phyloP scores from a whole-genome alignment of 2,329 filamentous ascomycete genomes.

The Epichloe baconii region DNA sequence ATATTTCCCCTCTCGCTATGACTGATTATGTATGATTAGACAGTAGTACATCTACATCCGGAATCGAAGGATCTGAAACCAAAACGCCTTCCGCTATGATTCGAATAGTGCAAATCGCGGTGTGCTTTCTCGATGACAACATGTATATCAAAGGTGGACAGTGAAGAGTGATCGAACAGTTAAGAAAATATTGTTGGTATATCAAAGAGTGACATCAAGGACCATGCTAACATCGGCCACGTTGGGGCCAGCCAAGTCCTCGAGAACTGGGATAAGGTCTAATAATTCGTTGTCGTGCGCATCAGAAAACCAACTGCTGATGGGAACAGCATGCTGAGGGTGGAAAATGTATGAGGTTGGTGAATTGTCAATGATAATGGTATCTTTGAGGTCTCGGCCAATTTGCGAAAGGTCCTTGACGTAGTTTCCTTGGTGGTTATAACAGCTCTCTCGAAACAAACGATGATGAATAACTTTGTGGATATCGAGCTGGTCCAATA shows the following conservation, averaged over 20 bases:
- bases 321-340: slow-evolving; percentile 94
- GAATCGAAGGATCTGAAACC: slow-evolving; percentile 34
- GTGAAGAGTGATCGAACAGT: slow-evolving; percentile 14
- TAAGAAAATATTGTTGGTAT: slow-evolving; percentile 17
- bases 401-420: slow-evolving; percentile 98
- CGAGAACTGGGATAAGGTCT: slow-evolving; percentile 93
- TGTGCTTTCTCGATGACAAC: slow-evolving; percentile 18
- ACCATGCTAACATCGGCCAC: slow-evolving; percentile 96
- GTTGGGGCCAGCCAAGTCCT: slow-evolving; percentile 80
- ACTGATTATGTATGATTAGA: slow-evolving; percentile 37
- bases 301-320: slow-evolving; percentile 99
- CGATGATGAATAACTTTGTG: slow-evolving; percentile 94
- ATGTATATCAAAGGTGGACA: slow-evolving; percentile 17
- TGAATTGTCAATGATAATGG: slow-evolving; percentile 99
- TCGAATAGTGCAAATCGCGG: slow-evolving; percentile 24
- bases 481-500: slow-evolving; percentile 93
- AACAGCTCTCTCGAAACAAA: slow-evolving; percentile 95
- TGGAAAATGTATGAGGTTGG: slow-evolving; percentile 99
- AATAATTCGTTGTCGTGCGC: slow-evolving; percentile 97
- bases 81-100: slow-evolving; percentile 47
- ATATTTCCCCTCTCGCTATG: slow-evolving; percentile 1
- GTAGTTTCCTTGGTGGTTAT: slow-evolving; percentile 98
- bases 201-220: slow-evolving; percentile 73
- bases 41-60: slow-evolving; percentile 37
- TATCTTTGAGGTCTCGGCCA: slow-evolving; percentile 87